A percentile compares a stretch with the other conserved stretches of the same genome.
Conservation (phyloP, 495 filamentous ascomycete species). For the Neurospora sp. region DNA sequence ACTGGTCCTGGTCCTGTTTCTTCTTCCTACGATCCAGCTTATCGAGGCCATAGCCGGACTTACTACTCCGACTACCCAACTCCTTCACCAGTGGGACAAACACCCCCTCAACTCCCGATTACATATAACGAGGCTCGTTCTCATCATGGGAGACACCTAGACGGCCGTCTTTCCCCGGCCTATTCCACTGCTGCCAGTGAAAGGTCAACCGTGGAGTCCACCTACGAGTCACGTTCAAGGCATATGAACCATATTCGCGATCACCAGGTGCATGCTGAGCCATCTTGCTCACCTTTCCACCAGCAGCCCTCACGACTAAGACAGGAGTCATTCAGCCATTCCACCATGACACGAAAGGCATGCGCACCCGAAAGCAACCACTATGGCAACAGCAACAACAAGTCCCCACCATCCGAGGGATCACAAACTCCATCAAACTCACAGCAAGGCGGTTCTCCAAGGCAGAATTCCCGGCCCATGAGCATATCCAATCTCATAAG, state of each 20-base stretch:
- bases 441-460: slow-evolving; percentile 18
- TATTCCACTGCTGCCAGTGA: slow-evolving; percentile 27
- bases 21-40: slow-evolving; percentile 20
- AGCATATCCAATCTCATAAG: slow-evolving; percentile 36
- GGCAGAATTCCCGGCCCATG: slow-evolving; percentile 31
- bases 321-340: slow-evolving; percentile 11
- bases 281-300: slow-evolving; percentile 11
- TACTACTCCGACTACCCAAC: slow-evolving; percentile 27
- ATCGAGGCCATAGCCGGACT: slow-evolving; percentile 7
- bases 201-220: slow-evolving; percentile 24
- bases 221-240: slow-evolving; percentile 19
- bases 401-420: slow-evolving; percentile 7
- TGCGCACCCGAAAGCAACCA: neutral
- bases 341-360: slow-evolving; percentile 6
- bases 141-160: slow-evolving; percentile 22
- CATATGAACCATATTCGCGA: slow-evolving; percentile 12
- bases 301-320: slow-evolving; percentile 16
- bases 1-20: slow-evolving; percentile 12
- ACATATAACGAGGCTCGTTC: slow-evolving; percentile 24
- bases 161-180: slow-evolving; percentile 25
- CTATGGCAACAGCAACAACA: slow-evolving; percentile 5
- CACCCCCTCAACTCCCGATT: slow-evolving; percentile 25
- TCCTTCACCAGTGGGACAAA: slow-evolving; percentile 27
- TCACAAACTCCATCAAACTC: slow-evolving; percentile 19
- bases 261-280: slow-evolving; percentile 13